Base-by-base conservation (phyloP, 1,139 yeast genomes). In the Candida tetrigidarum region DNA sequence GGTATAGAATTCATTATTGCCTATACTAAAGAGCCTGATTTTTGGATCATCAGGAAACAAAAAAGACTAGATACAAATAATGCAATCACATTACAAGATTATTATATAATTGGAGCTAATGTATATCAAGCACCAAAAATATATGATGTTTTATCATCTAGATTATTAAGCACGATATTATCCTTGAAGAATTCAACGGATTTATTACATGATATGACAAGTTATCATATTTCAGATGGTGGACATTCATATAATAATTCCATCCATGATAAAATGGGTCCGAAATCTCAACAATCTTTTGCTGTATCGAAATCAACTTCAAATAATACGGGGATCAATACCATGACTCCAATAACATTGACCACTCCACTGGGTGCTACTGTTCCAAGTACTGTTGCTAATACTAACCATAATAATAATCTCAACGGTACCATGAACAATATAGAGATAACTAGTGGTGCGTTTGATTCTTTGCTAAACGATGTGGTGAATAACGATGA, bases 21-120 rank as follows among this genome's bases (percentile, higher is more conserved):
- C 0, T 72, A 79, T 49, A 81, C 84, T 3, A 72, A 91, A 42
- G 97, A 91, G 53, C 98, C 98, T 0, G 96, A 90, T 57, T 81
- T 90, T 56, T 93, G 98, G 97, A 77, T 92, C 14, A 80, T 93
- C 10, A 75, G 96, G 47, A 91, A 91, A 59, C 97, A 92, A 62
- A 71, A 80, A 39, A 69, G 98, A 25, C 54, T 76, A 5, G 71
- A 77, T 33, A 70, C 68, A 5, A 38, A 27, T 3, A 76, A 74
- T 22, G 80, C 80, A 0, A 69, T 76, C 34, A 76, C 83, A 1
- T 58, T 89, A 10, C 74, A 72, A 43, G 95, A 90, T 55, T 93
- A 87, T 66, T 92, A 89, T 63, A 84, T 92, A 37, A 82, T 91
- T 32, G 97, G 97, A 3, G 96, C 96, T 20, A 91, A 90, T 57